Base-by-base conservation (phyloP, 768 basidiomycete genomes). In the Auricularia cornea region DNA sequence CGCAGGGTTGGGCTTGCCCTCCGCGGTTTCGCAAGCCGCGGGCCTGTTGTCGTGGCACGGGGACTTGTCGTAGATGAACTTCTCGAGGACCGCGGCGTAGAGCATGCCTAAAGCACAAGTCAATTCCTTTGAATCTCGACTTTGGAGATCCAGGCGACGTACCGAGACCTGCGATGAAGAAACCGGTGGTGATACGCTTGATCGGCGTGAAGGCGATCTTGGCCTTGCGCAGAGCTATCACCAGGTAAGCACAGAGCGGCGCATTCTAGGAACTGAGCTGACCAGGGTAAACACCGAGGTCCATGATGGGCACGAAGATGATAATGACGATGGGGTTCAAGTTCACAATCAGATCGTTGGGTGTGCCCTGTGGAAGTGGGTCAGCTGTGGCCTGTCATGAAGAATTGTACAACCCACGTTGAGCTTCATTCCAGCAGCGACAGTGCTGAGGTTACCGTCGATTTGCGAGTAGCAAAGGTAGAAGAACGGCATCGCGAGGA, bases 11-110 rank as follows among this genome's bases (percentile, higher is more conserved):
- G 77, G 78, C 1, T 69, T 59, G 0, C 68, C 72, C 38, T 76
- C 70, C 1, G 66, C 69, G 38, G 68, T 70, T 23, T 56, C 65
- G 65, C 80, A 82, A 32, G 71, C 76, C 1, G 80, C 79, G 1
- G 80, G 80, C 30, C 73, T 68, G 63, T 77, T 71, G 66, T 78
- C 73, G 68, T 76, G 72, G 69, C 82, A 83, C 14, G 82, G 82
- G 18, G 78, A 77, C 33, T 31, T 69, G 61, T 76, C 70, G 72
- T 74, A 63, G 26, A 63, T 63, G 40, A 38, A 63, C 38, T 63
- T 56, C 38, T 63, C 57, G 33, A 63, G 62, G 14, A 59, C 40
- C 26, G 56, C 62, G 38, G 62, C 62, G 57, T 63, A 63, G 3
- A 63, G 30, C 62, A 63, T 63, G 54, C 32, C 62, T 32, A 62